These are phyloP conservation scores for Boletus sp. DNA, from an alignment of 768 basidiomycete species.

Conservation along the genomic window DNA sequence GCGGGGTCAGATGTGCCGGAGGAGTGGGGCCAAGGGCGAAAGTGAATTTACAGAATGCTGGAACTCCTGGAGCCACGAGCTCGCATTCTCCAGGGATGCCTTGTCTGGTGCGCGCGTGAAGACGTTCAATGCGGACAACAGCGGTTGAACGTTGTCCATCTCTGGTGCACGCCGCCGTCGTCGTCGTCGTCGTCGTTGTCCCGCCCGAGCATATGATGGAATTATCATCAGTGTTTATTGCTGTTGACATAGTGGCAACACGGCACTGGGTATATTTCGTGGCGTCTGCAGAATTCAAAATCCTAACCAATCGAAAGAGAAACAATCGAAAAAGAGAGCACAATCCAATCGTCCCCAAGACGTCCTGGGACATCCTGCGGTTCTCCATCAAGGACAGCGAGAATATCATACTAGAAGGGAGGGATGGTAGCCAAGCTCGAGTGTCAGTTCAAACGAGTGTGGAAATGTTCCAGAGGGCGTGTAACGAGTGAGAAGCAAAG, in stretches of 20 bases:
- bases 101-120: slow-evolving; percentile 83
- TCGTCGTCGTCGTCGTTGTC: slow-evolving; percentile 14
- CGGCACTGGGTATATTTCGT: slow-evolving; percentile 34
- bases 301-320: slow-evolving; percentile 10
- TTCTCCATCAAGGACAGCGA: slow-evolving; percentile 38
- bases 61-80: slow-evolving; percentile 96
- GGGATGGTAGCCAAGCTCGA: slow-evolving; percentile 44
- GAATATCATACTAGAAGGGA: slow-evolving; percentile 46
- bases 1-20: slow-evolving; percentile 66
- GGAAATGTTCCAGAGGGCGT: slow-evolving; percentile 43
- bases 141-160: slow-evolving; percentile 69
- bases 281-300: slow-evolving; percentile 15
- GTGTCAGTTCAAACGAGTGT: slow-evolving; percentile 62
- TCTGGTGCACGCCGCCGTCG: slow-evolving; percentile 9
- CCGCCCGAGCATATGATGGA: background rate
- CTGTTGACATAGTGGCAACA: slow-evolving; percentile 35
- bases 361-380: slow-evolving; percentile 18
- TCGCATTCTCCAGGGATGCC: slow-evolving; percentile 77
- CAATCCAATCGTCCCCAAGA: slow-evolving; percentile 26
- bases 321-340: slow-evolving; percentile 4
- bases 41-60: slow-evolving; percentile 96
- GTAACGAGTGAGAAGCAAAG: slow-evolving; percentile 31
- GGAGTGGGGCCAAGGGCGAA: slow-evolving; percentile 59
- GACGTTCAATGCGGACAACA: slow-evolving; percentile 75
- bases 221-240: slow-evolving; percentile 29